A percentile compares a stretch with the other conserved stretches of the same genome.
Conservation (phyloP, 2,329 filamentous ascomycete genomes). For the Hypoxylon sp. region DNA sequence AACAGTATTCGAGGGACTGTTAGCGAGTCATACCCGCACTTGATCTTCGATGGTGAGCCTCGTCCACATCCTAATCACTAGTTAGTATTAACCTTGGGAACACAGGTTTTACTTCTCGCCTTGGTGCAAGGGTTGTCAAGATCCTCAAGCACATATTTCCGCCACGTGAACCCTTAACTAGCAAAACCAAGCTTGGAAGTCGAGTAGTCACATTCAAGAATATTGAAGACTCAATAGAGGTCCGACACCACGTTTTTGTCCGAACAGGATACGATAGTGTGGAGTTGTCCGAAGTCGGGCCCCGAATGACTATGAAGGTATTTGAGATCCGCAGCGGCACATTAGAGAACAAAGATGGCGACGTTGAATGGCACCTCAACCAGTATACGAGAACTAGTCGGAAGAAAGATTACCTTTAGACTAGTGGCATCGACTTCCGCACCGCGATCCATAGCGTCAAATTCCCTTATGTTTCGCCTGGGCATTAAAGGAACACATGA, state of each 20-base stretch:
- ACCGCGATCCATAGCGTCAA: background rate
- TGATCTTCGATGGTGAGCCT: slow-evolving; percentile 82
- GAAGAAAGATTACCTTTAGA: slow-evolving; percentile 94
- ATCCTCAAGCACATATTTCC: slow-evolving; percentile 96
- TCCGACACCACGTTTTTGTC: slow-evolving; percentile 94
- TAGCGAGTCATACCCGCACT: slow-evolving; percentile 90
- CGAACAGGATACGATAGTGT: slow-evolving; percentile 91
- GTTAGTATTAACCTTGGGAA: slow-evolving; percentile 18
- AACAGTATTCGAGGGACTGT: slow-evolving; percentile 88
- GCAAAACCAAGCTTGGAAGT: slow-evolving; percentile 81
- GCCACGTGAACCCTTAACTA: slow-evolving; percentile 80
- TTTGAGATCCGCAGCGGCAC: slow-evolving; percentile 95
- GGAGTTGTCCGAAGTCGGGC: slow-evolving; percentile 89
- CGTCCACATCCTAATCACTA: background rate
- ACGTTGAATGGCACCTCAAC: slow-evolving; percentile 95
- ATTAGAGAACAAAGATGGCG: slow-evolving; percentile 92
- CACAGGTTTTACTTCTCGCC: slow-evolving; percentile 77
- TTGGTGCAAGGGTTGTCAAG: slow-evolving; percentile 87
- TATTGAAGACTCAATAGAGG: slow-evolving; percentile 92
- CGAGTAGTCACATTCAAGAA: slow-evolving; percentile 95
- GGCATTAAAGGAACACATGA: slow-evolving; percentile 42
- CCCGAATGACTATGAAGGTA: slow-evolving; percentile 95
- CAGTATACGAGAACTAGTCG: slow-evolving; percentile 93
- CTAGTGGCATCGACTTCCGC: background rate
- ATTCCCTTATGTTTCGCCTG: background rate